A percentile compares a stretch with the other conserved stretches of the same genome.
Evolutionary conservation across 495 filamentous ascomycete genomes (phyloP).

Genomic region (Articulospora tetracladia): DNA sequence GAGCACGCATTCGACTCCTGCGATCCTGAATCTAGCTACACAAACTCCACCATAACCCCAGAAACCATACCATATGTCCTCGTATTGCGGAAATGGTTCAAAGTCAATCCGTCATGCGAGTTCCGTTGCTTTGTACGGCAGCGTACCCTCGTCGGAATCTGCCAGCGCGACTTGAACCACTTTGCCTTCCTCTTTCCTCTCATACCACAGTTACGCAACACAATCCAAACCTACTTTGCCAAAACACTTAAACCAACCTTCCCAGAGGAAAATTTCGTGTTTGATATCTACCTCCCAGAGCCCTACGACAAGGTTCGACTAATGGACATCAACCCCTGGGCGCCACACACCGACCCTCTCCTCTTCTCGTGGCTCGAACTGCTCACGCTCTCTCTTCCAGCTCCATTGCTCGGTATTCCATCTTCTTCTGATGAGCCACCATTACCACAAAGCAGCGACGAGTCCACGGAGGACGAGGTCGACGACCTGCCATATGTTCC

Average conservation of each 20-base stretch:
- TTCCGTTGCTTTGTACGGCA: constrained; percentile 92
- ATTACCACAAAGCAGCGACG: constrained; percentile 29
- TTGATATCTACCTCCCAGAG: constrained; percentile 87
- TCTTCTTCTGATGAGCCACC: constrained; percentile 15
- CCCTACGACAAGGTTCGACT: constrained; percentile 75
- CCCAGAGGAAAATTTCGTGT: constrained; percentile 77
- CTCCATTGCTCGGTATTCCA: constrained; percentile 37
- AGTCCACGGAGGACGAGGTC: constrained; percentile 35
- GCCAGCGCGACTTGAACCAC: constrained; percentile 86
- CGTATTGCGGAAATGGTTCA: constrained; percentile 81
- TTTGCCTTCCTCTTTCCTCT: constrained; percentile 76
- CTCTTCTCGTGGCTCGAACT: constrained; percentile 92
- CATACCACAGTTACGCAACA: constrained; percentile 52
- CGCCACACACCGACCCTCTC: constrained; percentile 79
- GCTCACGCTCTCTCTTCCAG: constrained; percentile 60
- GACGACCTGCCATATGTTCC: constrained; percentile 60
- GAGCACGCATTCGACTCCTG: constrained; percentile 90
- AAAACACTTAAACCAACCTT: constrained; percentile 68
- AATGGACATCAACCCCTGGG: constrained; percentile 96
- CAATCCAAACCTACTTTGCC: constrained; percentile 72
- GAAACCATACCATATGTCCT: constrained; percentile 57
- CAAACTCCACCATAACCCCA: background rate
- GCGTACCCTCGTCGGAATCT: constrained; percentile 72
- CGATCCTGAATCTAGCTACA: constrained; percentile 27
- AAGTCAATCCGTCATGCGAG: constrained; percentile 84